Evolutionary conservation across 1,139 yeast species (phyloP), one percentile per base, ranked within the genome.

Genomic region (Ogataea hybrid): DNA sequence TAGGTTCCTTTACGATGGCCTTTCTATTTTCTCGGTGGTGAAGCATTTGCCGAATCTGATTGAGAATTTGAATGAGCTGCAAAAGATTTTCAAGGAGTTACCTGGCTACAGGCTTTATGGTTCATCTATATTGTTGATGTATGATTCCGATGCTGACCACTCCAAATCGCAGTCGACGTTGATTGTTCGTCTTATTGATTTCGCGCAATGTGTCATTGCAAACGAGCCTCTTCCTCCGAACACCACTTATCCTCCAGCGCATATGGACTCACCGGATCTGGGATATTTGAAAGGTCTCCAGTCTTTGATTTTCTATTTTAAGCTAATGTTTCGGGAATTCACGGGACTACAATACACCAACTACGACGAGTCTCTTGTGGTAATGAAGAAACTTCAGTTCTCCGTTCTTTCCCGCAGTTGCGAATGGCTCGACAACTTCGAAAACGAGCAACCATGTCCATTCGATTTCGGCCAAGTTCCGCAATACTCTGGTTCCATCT

Each of bases 51-150:
- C 96, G 0, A 65, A 68, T 32, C 67, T 92, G 37, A 65, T 90
- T 30, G 63, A 68, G 28, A 81, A 82, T 43, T 63, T 92, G 39
- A 71, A 71, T 37, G 81, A 79, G 42, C 68, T 92, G 46, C 72
- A 75, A 40, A 54, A 58, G 3, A 77, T 84, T 12, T 76, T 89
- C 46, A 56, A 63, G 11, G 65, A 70, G 28, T 69, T 92, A 43
- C 68, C 69, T 9, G 92, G 95, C n/a, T 94, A 89, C 63, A 71
- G 99, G 48, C 74, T 94, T 62, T 94, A 92, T 62, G 99, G 98
- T 0, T 84, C 96, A 2, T 85, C 95, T 25, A 70, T 94, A 43
- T 69, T 94, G 50, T 70, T 94, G 52, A 87, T 92, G 81, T 90
- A 90, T 62, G 98, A 92, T 59, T 60, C 64, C 16, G 53, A 54